These are phyloP conservation scores for Tephrocybe rancida DNA, from an alignment of 768 basidiomycete species.

Conservation along the genomic window DNA sequence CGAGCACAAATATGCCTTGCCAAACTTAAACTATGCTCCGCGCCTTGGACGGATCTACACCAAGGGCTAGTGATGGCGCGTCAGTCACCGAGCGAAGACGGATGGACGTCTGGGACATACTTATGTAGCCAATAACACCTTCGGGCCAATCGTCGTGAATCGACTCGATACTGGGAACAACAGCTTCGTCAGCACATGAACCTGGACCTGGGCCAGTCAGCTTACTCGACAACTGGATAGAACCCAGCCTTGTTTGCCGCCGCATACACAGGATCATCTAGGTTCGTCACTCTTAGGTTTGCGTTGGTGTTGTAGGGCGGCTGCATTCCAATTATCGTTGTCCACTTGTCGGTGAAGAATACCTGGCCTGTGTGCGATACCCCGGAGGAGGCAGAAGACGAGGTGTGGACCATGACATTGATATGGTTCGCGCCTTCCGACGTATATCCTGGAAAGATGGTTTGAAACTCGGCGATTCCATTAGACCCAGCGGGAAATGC, in stretches of 20 bases:
- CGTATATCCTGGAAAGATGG: conserved; percentile 37
- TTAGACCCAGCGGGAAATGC: conserved; percentile 31
- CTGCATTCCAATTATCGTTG: conserved; percentile 27
- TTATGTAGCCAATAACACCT: conserved; percentile 29
- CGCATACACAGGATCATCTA: conserved; percentile 30
- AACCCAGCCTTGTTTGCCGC: conserved; percentile 25
- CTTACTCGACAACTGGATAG: conserved; percentile 29
- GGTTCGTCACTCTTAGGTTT: conserved; percentile 27
- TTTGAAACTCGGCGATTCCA: conserved; percentile 41
- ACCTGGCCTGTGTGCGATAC: conserved; percentile 37
- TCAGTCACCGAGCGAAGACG: neutral
- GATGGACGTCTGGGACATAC: conserved; percentile 10
- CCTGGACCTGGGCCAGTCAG: neutral
- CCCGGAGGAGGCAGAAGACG: conserved; percentile 25
- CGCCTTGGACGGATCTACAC: conserved; percentile 21
- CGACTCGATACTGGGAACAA: conserved; percentile 19
- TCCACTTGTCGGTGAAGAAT: conserved; percentile 42
- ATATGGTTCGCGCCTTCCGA: conserved; percentile 38
- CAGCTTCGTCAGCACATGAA: too few relatives aligned
- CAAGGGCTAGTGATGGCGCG: conserved; percentile 22
- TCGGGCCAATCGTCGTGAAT: conserved; percentile 33
- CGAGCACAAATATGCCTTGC: too few relatives aligned
- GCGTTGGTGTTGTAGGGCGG: conserved; percentile 33
- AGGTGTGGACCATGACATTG: conserved; percentile 34
- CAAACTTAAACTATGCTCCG: neutral